Percentiles rank a stretch among this genome's conserved stretches.
Conservation (phyloP, 139 green algal genomes). For the Chlorella ohadii region DNA sequence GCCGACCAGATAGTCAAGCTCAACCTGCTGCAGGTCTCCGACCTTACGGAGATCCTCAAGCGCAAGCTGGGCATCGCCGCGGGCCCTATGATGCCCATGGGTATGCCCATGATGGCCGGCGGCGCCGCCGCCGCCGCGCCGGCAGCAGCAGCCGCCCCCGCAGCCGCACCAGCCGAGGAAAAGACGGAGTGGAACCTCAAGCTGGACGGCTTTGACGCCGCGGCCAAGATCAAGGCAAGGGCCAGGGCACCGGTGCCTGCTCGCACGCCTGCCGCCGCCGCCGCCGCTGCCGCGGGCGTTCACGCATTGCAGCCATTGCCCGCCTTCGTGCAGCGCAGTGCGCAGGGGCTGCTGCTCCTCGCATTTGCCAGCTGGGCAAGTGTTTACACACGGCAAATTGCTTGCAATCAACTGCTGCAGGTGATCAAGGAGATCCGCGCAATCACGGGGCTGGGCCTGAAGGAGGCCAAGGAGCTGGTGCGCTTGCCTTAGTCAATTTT, state of each 20-base stretch:
- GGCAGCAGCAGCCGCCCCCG: neutral
- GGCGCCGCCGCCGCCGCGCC: neutral
- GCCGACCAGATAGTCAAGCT: constrained; percentile 79
- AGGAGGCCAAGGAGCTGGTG: constrained; percentile 99
- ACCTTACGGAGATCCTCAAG: constrained; percentile 77
- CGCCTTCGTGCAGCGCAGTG: too few relatives aligned
- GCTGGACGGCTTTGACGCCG: constrained; percentile 91
- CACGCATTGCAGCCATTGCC: too few relatives aligned
- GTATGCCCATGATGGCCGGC: constrained; percentile 37
- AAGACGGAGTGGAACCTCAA: constrained; percentile 97
- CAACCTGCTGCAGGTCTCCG: constrained; percentile 79
- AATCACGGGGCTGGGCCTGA: constrained; percentile 93
- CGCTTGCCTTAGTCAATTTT: neutral
- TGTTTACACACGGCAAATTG: too few relatives aligned
- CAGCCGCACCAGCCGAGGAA: constrained; percentile 70
- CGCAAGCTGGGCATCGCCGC: constrained; percentile 70
- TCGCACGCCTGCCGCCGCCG: too few relatives aligned
- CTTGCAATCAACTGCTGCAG: too few relatives aligned
- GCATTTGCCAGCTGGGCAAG: too few relatives aligned
- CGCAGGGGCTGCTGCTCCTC: too few relatives aligned
- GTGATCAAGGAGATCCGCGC: constrained; percentile 98
- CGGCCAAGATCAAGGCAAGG: constrained; percentile 92
- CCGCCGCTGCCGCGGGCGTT: too few relatives aligned
- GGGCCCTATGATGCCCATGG: constrained; percentile 57
- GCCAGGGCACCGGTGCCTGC: too few relatives aligned